Percentiles rank a stretch among this genome's conserved stretches.
Conservation (phyloP, 306 rosid species). For the Geum urbanum region DNA sequence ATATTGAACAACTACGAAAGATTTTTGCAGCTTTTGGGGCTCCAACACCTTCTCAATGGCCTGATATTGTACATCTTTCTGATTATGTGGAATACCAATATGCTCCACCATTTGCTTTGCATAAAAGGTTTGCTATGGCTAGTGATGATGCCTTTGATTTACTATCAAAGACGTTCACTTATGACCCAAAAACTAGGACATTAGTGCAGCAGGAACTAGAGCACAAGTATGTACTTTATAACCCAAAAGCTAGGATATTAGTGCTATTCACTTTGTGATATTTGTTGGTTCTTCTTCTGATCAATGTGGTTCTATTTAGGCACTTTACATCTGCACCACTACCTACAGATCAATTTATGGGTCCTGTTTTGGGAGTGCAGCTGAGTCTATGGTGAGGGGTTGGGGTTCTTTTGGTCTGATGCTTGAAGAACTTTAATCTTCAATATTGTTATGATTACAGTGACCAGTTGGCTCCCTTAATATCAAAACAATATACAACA, state of each 20-base stretch:
- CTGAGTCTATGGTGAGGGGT: too few species aligned
- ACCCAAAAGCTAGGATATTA: too few species aligned
- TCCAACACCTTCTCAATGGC: conserved; percentile 89
- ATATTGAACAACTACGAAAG: conserved; percentile 63
- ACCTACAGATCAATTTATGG: conserved; percentile 47
- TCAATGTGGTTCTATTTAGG: conserved; percentile 16
- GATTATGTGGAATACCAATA: conserved; percentile 95
- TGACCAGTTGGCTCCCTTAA: too few species aligned
- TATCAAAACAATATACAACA: too few species aligned
- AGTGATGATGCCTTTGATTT: conserved; percentile 58
- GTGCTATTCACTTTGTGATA: conserved; percentile 69
- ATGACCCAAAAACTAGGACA: conserved; percentile 81
- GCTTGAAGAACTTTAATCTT: too few species aligned
- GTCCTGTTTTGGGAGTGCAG: too few species aligned
- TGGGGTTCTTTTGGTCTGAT: too few species aligned
- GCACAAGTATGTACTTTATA: too few species aligned
- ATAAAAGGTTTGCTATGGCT: conserved; percentile 80
- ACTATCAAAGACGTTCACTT: conserved; percentile 63
- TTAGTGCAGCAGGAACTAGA: too few species aligned
- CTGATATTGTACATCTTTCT: conserved; percentile 82
- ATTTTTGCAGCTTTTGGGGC: conserved; percentile 93
- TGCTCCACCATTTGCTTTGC: conserved; percentile 78
- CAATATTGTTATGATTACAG: too few species aligned
- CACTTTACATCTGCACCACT: conserved; percentile 78
- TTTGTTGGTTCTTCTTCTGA: conserved; percentile 8